Base-by-base conservation (phyloP, 768 basidiomycete species). In the Auriscalpium microsporum region DNA sequence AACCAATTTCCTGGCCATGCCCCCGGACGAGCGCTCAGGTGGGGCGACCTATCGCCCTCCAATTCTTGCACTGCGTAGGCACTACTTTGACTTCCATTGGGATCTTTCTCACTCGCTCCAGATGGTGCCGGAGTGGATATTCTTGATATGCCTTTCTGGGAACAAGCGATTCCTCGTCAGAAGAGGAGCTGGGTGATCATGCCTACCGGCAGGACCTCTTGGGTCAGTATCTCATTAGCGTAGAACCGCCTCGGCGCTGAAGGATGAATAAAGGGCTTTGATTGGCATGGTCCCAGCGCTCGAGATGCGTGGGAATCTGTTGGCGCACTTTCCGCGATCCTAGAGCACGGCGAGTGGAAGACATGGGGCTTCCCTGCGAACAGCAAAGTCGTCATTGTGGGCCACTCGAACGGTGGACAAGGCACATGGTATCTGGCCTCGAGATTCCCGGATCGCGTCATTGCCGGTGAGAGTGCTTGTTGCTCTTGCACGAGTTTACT, bases 391-490 rank as follows among this genome's bases (percentile, higher is more conserved):
- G 71, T 86, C n/a, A 64, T 93, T n/a, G 72, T 93, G 36, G 93
- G 94, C 0, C 93, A 96, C 66, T 94, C 92, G 3, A 96, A 96
- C 67, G 93, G 93, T 33, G 93, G 92, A 11, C 94, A 94, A 68
- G 93, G 93, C 0, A 75, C 84, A 2, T 93, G 90, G 88, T 84
- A 91, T 67, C 64, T 87, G 16, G 82, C 87, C 13, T 78, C 83
- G 28, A 75, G 87, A 58, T 87, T 80, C 68, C 92, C 94, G 1
- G 91, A 94, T 65, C 75, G 78, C 53, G 80, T 87, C 10, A 61
- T 84, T 9, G 85, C 78, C 51, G 81, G 85, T 84, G 17, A 14
- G 40, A 17, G 17, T 42, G 13, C 13, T 42, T 7, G 28, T 5
- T 4, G 28, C 28, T 7, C 5, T 28, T 21, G 21, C 21, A 21